These are phyloP conservation scores for Xanthoconium separans DNA, from an alignment of 1,284 basidiomycete genomes.

Conservation along the genomic window DNA sequence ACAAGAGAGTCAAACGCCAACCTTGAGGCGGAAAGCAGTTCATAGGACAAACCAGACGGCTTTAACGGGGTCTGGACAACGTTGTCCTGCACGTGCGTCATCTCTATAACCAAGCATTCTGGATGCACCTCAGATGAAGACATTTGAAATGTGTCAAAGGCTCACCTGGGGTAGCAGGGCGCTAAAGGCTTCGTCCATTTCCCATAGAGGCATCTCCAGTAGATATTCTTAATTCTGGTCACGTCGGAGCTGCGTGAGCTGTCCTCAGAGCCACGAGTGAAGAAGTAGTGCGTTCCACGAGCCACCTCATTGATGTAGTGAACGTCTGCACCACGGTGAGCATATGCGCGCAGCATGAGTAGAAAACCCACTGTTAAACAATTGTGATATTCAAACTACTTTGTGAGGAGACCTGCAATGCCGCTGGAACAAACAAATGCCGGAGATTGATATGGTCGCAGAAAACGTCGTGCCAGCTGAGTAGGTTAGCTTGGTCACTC, in stretches of 20 bases:
- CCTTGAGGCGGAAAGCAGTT: constrained; percentile 59
- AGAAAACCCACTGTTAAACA: constrained; percentile 47
- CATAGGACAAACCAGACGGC: constrained; percentile 71
- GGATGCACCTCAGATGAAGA: background rate
- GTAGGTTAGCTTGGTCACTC: constrained; percentile 53
- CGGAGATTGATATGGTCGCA: constrained; percentile 47
- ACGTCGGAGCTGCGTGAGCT: constrained; percentile 61
- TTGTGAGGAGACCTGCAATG: constrained; percentile 57
- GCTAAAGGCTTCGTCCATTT: constrained; percentile 54
- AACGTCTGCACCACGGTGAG: constrained; percentile 37
- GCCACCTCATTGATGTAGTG: constrained; percentile 23
- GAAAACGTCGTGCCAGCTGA: constrained; percentile 61
- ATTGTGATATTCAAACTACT: constrained; percentile 69
- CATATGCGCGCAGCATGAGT: background rate
- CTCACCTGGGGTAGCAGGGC: constrained; percentile 59
- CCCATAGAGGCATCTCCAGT: constrained; percentile 72
- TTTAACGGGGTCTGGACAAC: constrained; percentile 58
- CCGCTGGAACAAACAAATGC: constrained; percentile 47
- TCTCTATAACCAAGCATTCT: constrained; percentile 56
- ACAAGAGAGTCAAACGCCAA: constrained; percentile 60
- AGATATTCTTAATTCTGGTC: constrained; percentile 51
- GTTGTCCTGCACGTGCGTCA: constrained; percentile 38
- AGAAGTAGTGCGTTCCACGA: constrained; percentile 17
- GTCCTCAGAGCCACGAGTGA: constrained; percentile 39
- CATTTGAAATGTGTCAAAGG: background rate